Conservation (phyloP, 441 rosid species). For the Aquilaria agallochum region DNA sequence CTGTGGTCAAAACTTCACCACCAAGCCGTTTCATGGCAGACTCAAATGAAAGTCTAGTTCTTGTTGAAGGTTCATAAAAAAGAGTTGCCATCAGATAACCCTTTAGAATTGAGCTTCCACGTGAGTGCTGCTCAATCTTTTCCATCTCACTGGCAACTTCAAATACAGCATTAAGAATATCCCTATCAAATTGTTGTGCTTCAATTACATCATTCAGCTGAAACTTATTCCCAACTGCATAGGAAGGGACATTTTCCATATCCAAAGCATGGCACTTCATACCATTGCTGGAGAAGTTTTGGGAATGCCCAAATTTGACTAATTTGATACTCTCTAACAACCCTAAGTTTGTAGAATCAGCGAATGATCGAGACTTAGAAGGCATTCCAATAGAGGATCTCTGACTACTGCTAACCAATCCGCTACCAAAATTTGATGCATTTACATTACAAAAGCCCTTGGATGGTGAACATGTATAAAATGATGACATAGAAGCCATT, state of each 20-base stretch:
- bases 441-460: slow-evolving; percentile 21
- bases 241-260: slow-evolving; percentile 20
- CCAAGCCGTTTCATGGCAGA: slow-evolving; percentile 96
- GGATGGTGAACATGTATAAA: slow-evolving; percentile 28
- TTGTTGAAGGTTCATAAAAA: slow-evolving; percentile 97
- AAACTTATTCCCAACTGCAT: slow-evolving; percentile 51
- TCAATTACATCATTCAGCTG: slow-evolving; percentile 82
- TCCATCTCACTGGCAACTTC: slow-evolving; percentile 90
- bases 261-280: slow-evolving; percentile 37
- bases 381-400: slow-evolving; percentile 9
- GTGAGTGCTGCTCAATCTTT: slow-evolving; percentile 64
- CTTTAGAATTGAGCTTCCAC: slow-evolving; percentile 76
- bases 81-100: slow-evolving; percentile 94
- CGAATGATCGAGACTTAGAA: slow-evolving; percentile 11
- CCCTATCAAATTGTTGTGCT: slow-evolving; percentile 90
- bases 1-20: slow-evolving; percentile 95
- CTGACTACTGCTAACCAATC: slow-evolving; percentile 18
- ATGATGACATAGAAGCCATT: slow-evolving; percentile 36
- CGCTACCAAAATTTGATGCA: slow-evolving; percentile 18
- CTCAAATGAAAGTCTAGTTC: slow-evolving; percentile 95
- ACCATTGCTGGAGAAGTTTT: slow-evolving; percentile 17
- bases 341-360: slow-evolving; percentile 18
- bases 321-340: slow-evolving; percentile 15
- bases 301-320: slow-evolving; percentile 17
- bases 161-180: slow-evolving; percentile 67